Conservation (phyloP, 2,329 filamentous ascomycete species). For the Colletotrichum theobromicola region DNA sequence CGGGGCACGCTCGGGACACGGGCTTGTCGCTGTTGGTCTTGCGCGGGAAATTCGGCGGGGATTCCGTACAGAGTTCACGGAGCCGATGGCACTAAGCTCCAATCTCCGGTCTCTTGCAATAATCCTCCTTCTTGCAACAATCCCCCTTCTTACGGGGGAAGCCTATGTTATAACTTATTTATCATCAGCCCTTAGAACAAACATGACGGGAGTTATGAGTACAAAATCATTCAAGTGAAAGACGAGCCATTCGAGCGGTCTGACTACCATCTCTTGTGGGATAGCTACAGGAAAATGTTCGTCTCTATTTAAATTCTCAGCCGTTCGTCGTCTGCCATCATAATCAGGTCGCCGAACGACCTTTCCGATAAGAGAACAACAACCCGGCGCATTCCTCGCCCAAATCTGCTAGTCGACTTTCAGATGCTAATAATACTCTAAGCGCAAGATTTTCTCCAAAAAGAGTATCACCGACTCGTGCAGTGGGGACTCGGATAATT, state of each 20-base stretch:
- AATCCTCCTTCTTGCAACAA: background rate
- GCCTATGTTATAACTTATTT: no score
- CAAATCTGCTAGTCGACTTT: background rate
- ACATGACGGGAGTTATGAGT: background rate
- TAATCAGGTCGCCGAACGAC: background rate
- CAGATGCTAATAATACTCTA: background rate
- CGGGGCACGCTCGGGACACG: background rate
- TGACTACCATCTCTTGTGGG: background rate
- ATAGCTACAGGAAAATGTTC: accelerated
- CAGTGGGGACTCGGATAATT: background rate
- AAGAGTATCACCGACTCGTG: background rate
- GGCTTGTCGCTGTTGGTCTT: background rate
- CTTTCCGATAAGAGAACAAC: background rate
- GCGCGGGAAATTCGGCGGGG: background rate
- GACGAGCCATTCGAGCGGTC: no score
- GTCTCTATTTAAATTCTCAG: accelerated
- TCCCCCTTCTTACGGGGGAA: background rate
- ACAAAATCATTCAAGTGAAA: no score
- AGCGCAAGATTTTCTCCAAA: background rate
- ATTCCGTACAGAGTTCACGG: accelerated
- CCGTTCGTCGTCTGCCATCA: background rate
- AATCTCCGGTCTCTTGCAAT: background rate
- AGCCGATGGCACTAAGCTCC: no score
- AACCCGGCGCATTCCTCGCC: background rate
- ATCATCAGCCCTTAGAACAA: background rate